Evolutionary conservation across 2,329 filamentous ascomycete species (phyloP).

Genomic region (Fusarium albidum): DNA sequence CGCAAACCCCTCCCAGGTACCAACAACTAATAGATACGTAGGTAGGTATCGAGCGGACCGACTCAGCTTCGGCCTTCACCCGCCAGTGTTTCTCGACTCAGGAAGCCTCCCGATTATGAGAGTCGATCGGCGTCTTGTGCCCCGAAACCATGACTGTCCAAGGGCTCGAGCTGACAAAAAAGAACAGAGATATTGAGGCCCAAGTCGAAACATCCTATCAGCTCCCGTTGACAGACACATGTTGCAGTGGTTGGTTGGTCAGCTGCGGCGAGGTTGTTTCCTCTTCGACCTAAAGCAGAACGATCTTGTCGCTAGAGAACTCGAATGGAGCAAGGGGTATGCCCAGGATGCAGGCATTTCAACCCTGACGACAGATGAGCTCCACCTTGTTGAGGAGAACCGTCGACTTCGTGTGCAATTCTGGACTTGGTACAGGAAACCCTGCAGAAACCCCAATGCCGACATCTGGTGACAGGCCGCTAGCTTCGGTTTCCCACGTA

Average conservation of each 20-base stretch:
- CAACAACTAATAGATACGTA: too few relatives aligned
- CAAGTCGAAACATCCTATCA: slow-evolving; percentile 1
- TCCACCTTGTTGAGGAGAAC: background rate
- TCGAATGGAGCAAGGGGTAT: background rate
- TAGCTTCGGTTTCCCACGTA: background rate
- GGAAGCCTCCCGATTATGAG: too few relatives aligned
- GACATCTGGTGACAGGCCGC: background rate
- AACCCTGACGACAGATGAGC: background rate
- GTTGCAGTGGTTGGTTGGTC: slow-evolving; percentile 16
- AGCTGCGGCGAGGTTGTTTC: background rate
- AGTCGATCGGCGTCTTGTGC: too few relatives aligned
- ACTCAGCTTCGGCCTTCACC: too few relatives aligned
- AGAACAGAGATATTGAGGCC: too few relatives aligned
- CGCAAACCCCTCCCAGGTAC: background rate
- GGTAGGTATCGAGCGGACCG: too few relatives aligned
- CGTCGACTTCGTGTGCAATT: background rate
- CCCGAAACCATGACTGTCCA: too few relatives aligned
- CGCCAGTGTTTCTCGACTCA: too few relatives aligned
- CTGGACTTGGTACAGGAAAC: background rate
- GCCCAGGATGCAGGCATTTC: slow-evolving; percentile 1
- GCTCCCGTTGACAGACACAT: slow-evolving; percentile 10
- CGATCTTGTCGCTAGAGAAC: background rate
- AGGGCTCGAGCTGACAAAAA: too few relatives aligned
- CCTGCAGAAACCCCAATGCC: background rate
- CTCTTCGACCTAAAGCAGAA: background rate